Percentiles rank a stretch among this genome's conserved stretches.
Evolutionary conservation across 2,329 filamentous ascomycete genomes (phyloP).

Genomic region (Paraconiothyrium sp.): DNA sequence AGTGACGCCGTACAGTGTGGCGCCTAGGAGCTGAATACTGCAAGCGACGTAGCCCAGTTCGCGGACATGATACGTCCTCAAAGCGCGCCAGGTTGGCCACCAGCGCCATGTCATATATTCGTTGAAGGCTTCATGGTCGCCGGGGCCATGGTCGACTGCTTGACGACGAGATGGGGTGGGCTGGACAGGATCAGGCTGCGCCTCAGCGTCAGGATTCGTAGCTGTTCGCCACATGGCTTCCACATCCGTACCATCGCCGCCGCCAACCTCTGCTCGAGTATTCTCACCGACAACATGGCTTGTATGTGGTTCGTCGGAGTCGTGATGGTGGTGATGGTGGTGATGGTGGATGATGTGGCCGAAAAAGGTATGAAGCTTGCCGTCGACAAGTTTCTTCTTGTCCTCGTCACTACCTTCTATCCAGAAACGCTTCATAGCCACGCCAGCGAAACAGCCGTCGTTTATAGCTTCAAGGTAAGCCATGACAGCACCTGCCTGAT

Average conservation of each 20-base stretch:
- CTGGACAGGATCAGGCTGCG: background rate
- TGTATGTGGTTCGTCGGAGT: background rate
- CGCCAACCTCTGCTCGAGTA: background rate
- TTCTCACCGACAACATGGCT: background rate
- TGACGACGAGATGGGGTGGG: background rate
- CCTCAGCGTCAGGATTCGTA: background rate
- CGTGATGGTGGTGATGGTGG: constrained; percentile 7
- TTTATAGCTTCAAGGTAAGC: constrained; percentile 14
- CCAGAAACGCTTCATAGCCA: constrained; percentile 15
- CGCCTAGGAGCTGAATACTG: constrained; percentile 10
- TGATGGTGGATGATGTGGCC: constrained; percentile 9
- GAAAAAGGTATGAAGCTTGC: constrained; percentile 7
- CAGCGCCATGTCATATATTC: constrained; percentile 13
- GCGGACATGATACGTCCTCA: constrained; percentile 9
- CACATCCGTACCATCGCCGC: background rate
- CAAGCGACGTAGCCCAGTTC: constrained; percentile 11
- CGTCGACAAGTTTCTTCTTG: constrained; percentile 11
- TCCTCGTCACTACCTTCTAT: constrained; percentile 8
- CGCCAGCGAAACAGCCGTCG: constrained; percentile 14
- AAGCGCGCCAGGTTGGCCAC: constrained; percentile 8
- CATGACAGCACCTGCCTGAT: constrained; percentile 11
- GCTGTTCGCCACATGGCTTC: constrained; percentile 4
- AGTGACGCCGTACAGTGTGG: constrained; percentile 10
- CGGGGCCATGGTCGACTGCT: constrained; percentile 4
- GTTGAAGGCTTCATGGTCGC: constrained; percentile 7